phyloP scores from a whole-genome alignment of 768 basidiomycete genomes.

The Vishniacozyma victoriae region DNA sequence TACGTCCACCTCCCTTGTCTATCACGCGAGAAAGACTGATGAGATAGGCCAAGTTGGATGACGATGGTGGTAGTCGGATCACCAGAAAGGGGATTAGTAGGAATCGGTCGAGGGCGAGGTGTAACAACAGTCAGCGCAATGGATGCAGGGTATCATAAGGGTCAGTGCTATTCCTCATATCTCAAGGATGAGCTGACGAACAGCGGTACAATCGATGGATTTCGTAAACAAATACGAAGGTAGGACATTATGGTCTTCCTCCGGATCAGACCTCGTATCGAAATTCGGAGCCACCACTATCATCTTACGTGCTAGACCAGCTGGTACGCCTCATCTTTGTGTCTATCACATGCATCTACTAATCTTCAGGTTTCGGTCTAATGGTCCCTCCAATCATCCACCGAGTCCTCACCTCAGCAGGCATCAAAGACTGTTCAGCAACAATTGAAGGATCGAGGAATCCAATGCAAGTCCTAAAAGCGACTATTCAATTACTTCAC shows the following conservation, averaged over 20 bases:
- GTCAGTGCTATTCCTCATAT: conserved; percentile 20
- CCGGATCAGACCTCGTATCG: conserved; percentile 57
- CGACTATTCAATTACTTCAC: conserved; percentile 72
- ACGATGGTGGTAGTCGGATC: conserved; percentile 44
- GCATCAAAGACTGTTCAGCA: conserved; percentile 88
- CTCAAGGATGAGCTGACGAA: conserved; percentile 52
- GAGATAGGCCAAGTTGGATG: conserved; percentile 27
- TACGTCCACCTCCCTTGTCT: conserved; percentile 19
- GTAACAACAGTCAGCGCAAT: conserved; percentile 30
- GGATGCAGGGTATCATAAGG: conserved; percentile 38
- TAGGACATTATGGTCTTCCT: conserved; percentile 88
- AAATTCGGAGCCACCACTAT: conserved; percentile 82
- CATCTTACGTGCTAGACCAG: conserved; percentile 58
- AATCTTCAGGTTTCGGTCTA: conserved; percentile 79
- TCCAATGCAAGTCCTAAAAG: conserved; percentile 77
- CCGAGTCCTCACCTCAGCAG: conserved; percentile 78
- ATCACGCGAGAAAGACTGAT: neutral
- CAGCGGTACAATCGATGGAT: conserved; percentile 84
- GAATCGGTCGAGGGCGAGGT: conserved; percentile 43
- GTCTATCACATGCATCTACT: neutral
- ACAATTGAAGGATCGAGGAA: conserved; percentile 94
- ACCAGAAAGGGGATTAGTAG: conserved; percentile 42
- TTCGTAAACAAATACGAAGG: conserved; percentile 88
- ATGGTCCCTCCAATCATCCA: conserved; percentile 84
- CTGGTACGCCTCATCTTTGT: conserved; percentile 40